Base-by-base conservation (phyloP, 2,329 filamentous ascomycete species). In the Botrytis cinerea region DNA sequence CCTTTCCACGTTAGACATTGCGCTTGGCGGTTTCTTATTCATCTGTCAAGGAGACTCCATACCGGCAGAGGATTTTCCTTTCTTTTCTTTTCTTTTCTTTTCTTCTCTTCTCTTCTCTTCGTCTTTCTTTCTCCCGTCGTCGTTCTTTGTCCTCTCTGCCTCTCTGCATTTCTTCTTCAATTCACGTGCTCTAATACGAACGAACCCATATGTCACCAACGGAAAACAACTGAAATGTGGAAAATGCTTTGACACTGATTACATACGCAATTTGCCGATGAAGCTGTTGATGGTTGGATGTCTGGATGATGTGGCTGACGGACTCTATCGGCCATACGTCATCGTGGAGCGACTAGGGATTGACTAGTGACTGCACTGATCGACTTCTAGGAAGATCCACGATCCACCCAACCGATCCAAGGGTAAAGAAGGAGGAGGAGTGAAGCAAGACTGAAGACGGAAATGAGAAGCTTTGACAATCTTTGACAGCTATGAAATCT, bases 301-400 rank as follows among this genome's bases (percentile, higher is more conserved):
- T 51, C 28, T 54, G 20, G 64, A 67, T 54, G 22, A 67, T 67
- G 64, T 67, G 46, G 64, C 25, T 57, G 18, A 20, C 22, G 51
- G 12, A 16, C 51, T 16, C 18, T 5, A 54, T 54, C 51, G 51
- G n/a, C n/a, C 5, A 54, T 54, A 54, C 51, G 51, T 54, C 51
- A 54, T 54, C 3, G 16, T 54, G 51, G 25, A 16, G 48, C 14
- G 0, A 25, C 48, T 51, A 51, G 48, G 22, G 2, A 14, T 22
- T 0, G 1, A 6, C 46, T 51, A 51, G 22, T 51, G 2, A 6
- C 51, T 54, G 51, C 51, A 54, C 51, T 54, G 51, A 54, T 54
- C 51, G 25, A 28, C 51, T 28, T 16, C 6, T 28, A 28, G 25
- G 51, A 54, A 54, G 51, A 54, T 51, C 25, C 48, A 54, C 12